These are phyloP conservation scores for Cinnamomum micranthum DNA, from an alignment of 164 flowering plant species.

Conservation along the genomic window DNA sequence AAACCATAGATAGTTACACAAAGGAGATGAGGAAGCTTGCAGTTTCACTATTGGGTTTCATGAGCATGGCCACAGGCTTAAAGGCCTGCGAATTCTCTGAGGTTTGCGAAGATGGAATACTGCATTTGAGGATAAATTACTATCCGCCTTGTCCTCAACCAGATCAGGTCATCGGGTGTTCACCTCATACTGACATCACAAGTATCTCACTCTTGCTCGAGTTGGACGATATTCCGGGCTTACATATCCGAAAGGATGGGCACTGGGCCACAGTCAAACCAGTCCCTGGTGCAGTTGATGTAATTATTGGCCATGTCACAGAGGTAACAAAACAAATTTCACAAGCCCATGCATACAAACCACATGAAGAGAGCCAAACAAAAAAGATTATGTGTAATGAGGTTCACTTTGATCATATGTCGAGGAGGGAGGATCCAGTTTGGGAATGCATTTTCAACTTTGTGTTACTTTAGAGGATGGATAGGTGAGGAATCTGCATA, in stretches of 20 bases:
- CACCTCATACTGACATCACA: constrained; percentile 1
- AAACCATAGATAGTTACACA: background rate
- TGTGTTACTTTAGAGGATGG: too few species aligned
- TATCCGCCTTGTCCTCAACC: constrained; percentile 11
- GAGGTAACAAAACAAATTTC: background rate
- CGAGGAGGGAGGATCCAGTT: background rate
- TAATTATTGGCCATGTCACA: background rate
- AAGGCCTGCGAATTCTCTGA: background rate
- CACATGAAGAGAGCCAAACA: too few species aligned
- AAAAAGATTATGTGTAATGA: too few species aligned
- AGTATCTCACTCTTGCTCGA: constrained; percentile 7
- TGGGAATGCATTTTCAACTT: background rate
- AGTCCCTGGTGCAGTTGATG: background rate
- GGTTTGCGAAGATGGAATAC: background rate
- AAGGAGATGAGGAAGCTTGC: constrained; percentile 3
- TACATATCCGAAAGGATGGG: constrained; percentile 4
- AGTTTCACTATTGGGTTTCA: constrained; percentile 7
- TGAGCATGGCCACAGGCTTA: background rate
- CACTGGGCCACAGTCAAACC: constrained; percentile 6
- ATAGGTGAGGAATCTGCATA: too few species aligned
- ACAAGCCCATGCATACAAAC: background rate
- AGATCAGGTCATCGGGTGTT: constrained; percentile 1
- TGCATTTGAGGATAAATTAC: constrained; percentile 1
- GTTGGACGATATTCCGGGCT: constrained; percentile 3
- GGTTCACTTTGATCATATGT: background rate